phyloP scores from a whole-genome alignment of 345 rosid species.

The Citrus trifoliata region DNA sequence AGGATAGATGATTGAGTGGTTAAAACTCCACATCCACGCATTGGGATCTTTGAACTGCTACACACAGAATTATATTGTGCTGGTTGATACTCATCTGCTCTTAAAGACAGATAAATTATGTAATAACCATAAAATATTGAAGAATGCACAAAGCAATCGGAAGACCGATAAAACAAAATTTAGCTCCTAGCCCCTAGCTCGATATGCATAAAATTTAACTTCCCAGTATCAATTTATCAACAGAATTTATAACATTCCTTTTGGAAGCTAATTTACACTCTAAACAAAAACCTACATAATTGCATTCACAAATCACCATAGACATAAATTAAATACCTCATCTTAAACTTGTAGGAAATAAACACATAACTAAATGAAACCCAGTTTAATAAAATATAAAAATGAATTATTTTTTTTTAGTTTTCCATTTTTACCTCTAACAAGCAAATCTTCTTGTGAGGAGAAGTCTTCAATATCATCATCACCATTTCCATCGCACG shows the following conservation, averaged over 20 bases:
- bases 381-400: conserved; percentile 1
- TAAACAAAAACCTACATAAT: not conserved
- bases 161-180: not conserved
- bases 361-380: not conserved
- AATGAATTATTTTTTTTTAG: not conserved
- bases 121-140: not conserved
- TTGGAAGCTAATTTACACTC: not conserved
- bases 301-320: not conserved
- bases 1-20: conserved; percentile 38
- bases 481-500: conserved; percentile 25
- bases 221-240: not conserved
- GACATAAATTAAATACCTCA: not conserved
- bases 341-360: not conserved
- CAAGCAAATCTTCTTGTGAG: conserved; percentile 46
- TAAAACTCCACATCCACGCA: conserved; percentile 39
- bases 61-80: conserved; percentile 42
- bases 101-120: conserved; percentile 7
- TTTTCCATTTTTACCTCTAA: conserved; percentile 24
- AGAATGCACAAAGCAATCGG: not conserved
- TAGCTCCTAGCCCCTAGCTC: not conserved
- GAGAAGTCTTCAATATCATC: conserved; percentile 88
- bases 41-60: conserved; percentile 65
- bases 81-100: conserved; percentile 42
- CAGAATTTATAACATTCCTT: not conserved
- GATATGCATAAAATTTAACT: not conserved